phyloP scores from a whole-genome alignment of 2,329 filamentous ascomycete species.

The Colletotrichum liaoningense region DNA sequence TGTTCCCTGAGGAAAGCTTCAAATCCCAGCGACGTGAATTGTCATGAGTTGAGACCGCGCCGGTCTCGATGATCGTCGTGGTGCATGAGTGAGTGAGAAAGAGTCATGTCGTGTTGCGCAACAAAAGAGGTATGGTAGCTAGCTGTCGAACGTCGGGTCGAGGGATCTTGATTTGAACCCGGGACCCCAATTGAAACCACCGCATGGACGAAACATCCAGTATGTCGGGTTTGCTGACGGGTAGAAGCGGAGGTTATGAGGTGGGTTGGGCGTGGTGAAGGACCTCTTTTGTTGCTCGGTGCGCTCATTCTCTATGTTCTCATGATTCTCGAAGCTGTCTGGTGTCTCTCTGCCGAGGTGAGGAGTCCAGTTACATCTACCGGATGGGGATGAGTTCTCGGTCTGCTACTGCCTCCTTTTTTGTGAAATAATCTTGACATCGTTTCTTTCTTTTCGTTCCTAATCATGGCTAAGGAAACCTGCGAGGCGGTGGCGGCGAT shows the following conservation, averaged over 20 bases:
- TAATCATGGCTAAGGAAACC: slow-evolving; percentile 14
- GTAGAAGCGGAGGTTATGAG: background rate
- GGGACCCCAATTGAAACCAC: background rate
- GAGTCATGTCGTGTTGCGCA: background rate
- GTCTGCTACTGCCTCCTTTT: slow-evolving; percentile 2
- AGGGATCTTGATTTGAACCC: background rate
- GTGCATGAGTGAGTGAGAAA: slow-evolving; percentile 2
- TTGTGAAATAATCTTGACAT: background rate
- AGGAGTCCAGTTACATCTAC: background rate
- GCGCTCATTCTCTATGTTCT: slow-evolving; percentile 3
- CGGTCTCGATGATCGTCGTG: background rate
- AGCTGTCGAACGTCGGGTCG: background rate
- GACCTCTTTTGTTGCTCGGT: background rate
- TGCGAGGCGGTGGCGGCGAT: slow-evolving; percentile 31
- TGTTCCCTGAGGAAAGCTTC: background rate
- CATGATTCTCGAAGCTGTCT: background rate
- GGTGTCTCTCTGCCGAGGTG: background rate
- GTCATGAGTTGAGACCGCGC: background rate
- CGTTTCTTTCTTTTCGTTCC: background rate
- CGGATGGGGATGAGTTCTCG: background rate
- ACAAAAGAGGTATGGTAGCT: background rate
- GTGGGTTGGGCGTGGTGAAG: background rate
- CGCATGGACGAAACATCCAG: background rate
- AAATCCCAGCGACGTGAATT: background rate
- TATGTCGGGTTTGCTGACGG: background rate